Conservation (phyloP, 768 basidiomycete genomes). For the Amanita exitialis region DNA sequence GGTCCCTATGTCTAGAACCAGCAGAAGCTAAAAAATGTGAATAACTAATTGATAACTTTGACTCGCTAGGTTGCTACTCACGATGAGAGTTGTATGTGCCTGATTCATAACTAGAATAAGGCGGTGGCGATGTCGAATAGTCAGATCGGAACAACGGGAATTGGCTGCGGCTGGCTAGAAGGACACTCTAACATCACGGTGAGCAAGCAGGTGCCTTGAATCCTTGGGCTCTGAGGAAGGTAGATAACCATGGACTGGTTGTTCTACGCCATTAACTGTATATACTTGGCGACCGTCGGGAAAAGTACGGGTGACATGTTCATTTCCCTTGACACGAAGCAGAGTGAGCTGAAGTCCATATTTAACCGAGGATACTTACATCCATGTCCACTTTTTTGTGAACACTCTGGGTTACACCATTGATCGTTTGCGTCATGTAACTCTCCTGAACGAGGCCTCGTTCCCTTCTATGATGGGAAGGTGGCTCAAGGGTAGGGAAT, state of each 20-base stretch:
- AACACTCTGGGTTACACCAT: constrained; percentile 59
- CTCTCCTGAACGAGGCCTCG: constrained; percentile 37
- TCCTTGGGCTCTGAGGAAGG: constrained; percentile 11
- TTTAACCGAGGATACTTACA: constrained; percentile 26
- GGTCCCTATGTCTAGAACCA: constrained; percentile 9
- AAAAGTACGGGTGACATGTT: constrained; percentile 55
- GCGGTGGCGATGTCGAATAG: constrained; percentile 16
- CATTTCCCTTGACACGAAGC: constrained; percentile 47
- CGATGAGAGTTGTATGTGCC: constrained; percentile 11
- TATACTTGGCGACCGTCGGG: constrained; percentile 58
- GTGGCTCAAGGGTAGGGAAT: constrained; percentile 19
- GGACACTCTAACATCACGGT: constrained; percentile 11
- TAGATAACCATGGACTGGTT: constrained; percentile 22
- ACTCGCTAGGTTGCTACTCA: constrained; percentile 10
- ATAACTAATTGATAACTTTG: background rate
- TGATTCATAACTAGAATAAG: constrained; percentile 12
- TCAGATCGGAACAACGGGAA: constrained; percentile 13
- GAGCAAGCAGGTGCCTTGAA: constrained; percentile 8
- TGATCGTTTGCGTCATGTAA: constrained; percentile 43
- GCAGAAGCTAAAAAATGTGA: constrained; percentile 7
- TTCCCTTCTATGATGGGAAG: constrained; percentile 18
- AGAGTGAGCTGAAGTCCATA: background rate
- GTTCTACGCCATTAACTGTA: constrained; percentile 61
- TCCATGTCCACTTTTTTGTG: constrained; percentile 44
- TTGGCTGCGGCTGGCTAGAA: constrained; percentile 7